Conservation (phyloP, 2,329 filamentous ascomycete genomes). For the Fusarium penzigii region DNA sequence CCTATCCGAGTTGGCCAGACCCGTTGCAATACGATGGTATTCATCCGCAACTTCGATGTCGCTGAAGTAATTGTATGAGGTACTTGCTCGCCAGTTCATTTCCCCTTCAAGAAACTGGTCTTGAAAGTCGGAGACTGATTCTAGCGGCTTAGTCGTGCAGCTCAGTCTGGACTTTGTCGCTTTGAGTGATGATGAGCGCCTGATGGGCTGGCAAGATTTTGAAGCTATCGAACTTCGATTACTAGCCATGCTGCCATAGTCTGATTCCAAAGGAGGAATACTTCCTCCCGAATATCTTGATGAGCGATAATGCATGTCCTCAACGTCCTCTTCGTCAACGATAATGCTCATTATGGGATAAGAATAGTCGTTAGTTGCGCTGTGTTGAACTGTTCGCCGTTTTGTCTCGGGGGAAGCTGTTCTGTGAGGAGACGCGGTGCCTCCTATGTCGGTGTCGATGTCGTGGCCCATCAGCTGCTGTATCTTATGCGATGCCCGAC, state of each 20-base stretch:
- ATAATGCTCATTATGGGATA: slow-evolving; percentile 23
- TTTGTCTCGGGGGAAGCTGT: slow-evolving; percentile 21
- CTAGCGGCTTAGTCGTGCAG: slow-evolving; percentile 7
- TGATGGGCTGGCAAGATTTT: slow-evolving; percentile 15
- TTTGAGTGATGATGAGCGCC: slow-evolving; percentile 14
- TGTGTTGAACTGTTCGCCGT: slow-evolving; percentile 19
- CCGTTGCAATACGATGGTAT: slow-evolving; percentile 37
- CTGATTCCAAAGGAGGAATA: slow-evolving; percentile 27
- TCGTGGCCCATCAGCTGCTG: slow-evolving; percentile 44
- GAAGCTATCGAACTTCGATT: slow-evolving; percentile 23
- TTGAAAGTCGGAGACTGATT: slow-evolving; percentile 6
- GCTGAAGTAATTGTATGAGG: slow-evolving; percentile 30
- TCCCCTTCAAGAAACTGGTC: slow-evolving; percentile 15
- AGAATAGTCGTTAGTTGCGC: slow-evolving; percentile 23
- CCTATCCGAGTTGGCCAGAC: slow-evolving; percentile 32
- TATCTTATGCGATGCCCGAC: slow-evolving; percentile 40
- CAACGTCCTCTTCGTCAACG: slow-evolving; percentile 21
- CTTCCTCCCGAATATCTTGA: slow-evolving; percentile 19
- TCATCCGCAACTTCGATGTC: slow-evolving; percentile 35
- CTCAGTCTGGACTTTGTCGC: slow-evolving; percentile 19
- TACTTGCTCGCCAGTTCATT: slow-evolving; percentile 14
- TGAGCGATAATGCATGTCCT: slow-evolving; percentile 11
- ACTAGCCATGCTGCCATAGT: slow-evolving; percentile 26
- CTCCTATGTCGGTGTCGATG: slow-evolving; percentile 30
- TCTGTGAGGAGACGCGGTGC: slow-evolving; percentile 8